Conservation (phyloP, 495 filamentous ascomycete genomes). For the Cetradonia linearis region DNA sequence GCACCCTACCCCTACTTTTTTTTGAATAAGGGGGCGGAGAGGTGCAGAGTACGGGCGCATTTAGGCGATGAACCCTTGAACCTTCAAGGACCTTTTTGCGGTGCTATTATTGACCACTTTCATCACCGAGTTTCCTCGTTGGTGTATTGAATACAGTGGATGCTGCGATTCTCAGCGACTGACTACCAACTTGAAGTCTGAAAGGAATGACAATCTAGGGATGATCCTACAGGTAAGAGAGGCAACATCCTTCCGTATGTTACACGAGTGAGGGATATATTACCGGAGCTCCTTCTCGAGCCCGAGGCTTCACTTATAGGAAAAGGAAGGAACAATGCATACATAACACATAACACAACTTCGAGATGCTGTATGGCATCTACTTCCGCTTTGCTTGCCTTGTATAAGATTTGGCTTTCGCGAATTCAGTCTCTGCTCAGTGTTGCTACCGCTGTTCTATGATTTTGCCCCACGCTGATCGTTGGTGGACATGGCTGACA, state of each 20-base stretch:
- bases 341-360: neutral
- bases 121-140: neutral
- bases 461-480: neutral
- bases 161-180: neutral
- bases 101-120: neutral
- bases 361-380: neutral
- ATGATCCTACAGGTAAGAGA: slow-evolving; percentile 10
- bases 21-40: too few relatives aligned
- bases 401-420: neutral
- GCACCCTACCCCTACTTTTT: too few relatives aligned
- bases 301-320: neutral
- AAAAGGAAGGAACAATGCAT: neutral
- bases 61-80: too few relatives aligned
- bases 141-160: neutral
- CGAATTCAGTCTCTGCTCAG: neutral
- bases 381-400: neutral
- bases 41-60: too few relatives aligned
- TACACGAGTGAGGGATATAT: neutral
- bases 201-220: slow-evolving; percentile 1
- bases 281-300: neutral
- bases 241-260: neutral
- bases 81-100: too few relatives aligned
- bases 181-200: neutral
- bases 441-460: neutral
- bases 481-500: slow-evolving; percentile 27